A percentile compares a stretch with the other conserved stretches of the same genome.
Evolutionary conservation across 108 stramenopile genomes (phyloP).

Genomic region (Nitzschia sp.): DNA sequence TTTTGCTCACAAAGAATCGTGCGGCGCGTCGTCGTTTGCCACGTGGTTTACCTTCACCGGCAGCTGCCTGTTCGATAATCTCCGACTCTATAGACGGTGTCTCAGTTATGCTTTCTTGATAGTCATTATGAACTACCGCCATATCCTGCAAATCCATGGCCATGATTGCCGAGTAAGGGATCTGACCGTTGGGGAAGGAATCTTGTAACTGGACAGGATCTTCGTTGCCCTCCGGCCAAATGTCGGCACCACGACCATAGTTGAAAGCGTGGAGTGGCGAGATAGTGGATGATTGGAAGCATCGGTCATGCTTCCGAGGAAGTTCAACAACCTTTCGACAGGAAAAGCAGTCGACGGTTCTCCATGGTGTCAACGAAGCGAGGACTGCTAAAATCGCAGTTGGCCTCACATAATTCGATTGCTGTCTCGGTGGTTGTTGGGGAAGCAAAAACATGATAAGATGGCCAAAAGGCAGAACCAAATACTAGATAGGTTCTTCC

Average conservation of each 20-base stretch:
- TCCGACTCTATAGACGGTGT: background rate
- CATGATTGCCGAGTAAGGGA: constrained; percentile 42
- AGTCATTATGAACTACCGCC: constrained; percentile 3
- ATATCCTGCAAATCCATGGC: constrained; percentile 17
- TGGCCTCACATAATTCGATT: too few relatives aligned
- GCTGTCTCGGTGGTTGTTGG: too few relatives aligned
- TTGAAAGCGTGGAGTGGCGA: background rate
- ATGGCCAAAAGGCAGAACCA: too few relatives aligned
- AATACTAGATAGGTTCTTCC: too few relatives aligned
- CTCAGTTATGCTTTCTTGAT: background rate
- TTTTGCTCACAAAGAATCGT: constrained; percentile 2
- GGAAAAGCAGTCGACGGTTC: too few relatives aligned
- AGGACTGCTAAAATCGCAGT: too few relatives aligned
- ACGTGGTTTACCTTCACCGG: background rate
- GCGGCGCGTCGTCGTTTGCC: background rate
- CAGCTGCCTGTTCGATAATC: background rate
- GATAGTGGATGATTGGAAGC: too few relatives aligned
- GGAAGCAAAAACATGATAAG: too few relatives aligned
- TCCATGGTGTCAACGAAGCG: too few relatives aligned
- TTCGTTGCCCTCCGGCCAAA: constrained; percentile 75
- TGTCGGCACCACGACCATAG: constrained; percentile 73
- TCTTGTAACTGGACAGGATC: constrained; percentile 50
- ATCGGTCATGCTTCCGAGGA: too few relatives aligned
- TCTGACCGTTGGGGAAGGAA: constrained; percentile 67
- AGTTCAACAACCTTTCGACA: too few relatives aligned